These are phyloP conservation scores for Tulasnella sp. DNA, from an alignment of 768 basidiomycete genomes.

Conservation along the genomic window DNA sequence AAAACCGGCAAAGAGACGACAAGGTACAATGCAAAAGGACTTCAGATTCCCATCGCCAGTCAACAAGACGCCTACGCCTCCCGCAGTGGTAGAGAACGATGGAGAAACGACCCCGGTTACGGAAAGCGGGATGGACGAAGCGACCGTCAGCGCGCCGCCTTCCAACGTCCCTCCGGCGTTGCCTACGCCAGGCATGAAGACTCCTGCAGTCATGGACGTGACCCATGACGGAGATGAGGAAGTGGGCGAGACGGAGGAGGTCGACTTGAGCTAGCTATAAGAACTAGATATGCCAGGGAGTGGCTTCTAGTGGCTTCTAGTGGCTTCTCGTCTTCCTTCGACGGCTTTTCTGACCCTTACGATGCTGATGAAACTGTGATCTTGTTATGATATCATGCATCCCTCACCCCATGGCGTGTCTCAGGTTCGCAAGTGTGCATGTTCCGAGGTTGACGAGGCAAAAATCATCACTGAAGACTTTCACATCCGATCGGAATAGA, in stretches of 20 bases:
- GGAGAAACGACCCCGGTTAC: neutral
- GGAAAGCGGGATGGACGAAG: neutral
- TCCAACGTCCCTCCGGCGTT: slow-evolving; percentile 53
- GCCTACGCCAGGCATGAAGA: slow-evolving; percentile 70
- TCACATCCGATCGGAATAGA: too few relatives aligned
- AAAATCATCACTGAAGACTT: too few relatives aligned
- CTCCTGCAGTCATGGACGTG: slow-evolving; percentile 32
- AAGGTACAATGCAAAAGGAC: slow-evolving; percentile 66
- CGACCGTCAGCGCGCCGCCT: slow-evolving; percentile 18
- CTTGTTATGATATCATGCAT: too few relatives aligned
- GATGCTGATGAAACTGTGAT: too few relatives aligned
- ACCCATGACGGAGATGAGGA: slow-evolving; percentile 57
- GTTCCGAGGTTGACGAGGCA: too few relatives aligned
- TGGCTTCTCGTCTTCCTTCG: too few relatives aligned
- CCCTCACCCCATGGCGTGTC: too few relatives aligned
- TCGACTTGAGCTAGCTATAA: slow-evolving; percentile 25
- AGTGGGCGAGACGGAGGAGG: slow-evolving; percentile 68
- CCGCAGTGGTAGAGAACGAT: neutral
- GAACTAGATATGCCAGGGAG: too few relatives aligned
- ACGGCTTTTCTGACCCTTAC: too few relatives aligned
- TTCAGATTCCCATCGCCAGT: slow-evolving; percentile 55
- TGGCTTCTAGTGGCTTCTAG: too few relatives aligned
- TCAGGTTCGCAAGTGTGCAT: too few relatives aligned
- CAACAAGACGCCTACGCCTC: slow-evolving; percentile 19
- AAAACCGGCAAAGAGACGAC: slow-evolving; percentile 26